Evolutionary conservation across 2,329 filamentous ascomycete genomes (phyloP), one percentile per base, ranked within the genome.

Genomic region (Plenodomus tracheiphilus): DNA sequence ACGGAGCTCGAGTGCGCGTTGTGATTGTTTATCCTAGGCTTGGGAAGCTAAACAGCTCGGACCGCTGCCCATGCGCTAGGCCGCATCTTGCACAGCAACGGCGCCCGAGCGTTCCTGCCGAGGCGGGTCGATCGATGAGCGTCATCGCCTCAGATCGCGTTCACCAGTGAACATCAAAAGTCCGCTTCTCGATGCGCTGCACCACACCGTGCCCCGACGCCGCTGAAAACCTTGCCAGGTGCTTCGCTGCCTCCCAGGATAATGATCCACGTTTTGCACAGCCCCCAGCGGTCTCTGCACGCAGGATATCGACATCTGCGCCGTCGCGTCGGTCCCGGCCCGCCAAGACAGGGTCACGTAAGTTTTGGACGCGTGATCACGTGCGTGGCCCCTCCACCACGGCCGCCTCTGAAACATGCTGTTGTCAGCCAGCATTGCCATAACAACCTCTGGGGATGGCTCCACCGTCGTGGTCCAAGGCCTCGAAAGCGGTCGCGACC

Each of bases 1-100:
- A 58, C 47, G 51, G 49, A 52, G 53, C 50, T 39, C 51, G 46
- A 52, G 53, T 51, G 49, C 49, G 49, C 49, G 49, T 51, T 49
- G 39, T 51, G 49, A 47, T 51, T 51, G 42, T 51, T 51, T 51
- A 51, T 45, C 35, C 21, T 44, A 48, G 56, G 49, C 35, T 32
- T 44, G 50, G 56, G 49, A 21, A 42, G 30, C 46, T 18, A 43
- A 49, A 49, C 46, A 43, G 38, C 20, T 3, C 15, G 28, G 34
- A 41, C 51, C 51, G 42, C 47, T 48, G 51, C 51, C 8, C 8
- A 8, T 15, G 18, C 34, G 25, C 53, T 47, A 53, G 20, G 20
- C 49, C 40, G 18, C 38, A 43, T 30, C n/a, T 9, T 39, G n/a
- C 34, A n/a, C 21, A 21, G 51, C 47, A 32, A 32, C 28, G 6